These are phyloP conservation scores for Lachancea lanzarotensis DNA, from an alignment of 805 yeast species.

Conservation along the genomic window DNA sequence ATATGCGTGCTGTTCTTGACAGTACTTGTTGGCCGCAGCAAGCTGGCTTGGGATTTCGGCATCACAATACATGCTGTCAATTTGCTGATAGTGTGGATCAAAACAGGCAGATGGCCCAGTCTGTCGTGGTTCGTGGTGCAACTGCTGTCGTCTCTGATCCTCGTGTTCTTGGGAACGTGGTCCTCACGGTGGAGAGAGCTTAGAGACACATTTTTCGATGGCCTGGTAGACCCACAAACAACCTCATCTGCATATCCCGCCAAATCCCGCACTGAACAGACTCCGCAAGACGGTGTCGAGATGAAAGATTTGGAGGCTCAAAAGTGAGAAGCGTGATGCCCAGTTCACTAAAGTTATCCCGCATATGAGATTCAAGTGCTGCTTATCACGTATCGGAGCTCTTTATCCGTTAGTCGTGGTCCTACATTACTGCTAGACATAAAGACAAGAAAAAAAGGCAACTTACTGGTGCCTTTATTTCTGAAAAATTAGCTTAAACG, in stretches of 20 bases:
- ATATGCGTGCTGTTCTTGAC: constrained; percentile 81
- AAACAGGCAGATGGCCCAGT: constrained; percentile 64
- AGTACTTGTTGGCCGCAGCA: constrained; percentile 83
- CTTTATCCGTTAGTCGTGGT: no score
- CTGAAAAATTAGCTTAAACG: no score
- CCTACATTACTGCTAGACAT: no score
- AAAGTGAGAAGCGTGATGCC: constrained; percentile 7
- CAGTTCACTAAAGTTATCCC: no score
- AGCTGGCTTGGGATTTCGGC: constrained; percentile 94
- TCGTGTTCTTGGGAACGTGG: constrained; percentile 82
- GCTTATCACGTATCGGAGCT: no score
- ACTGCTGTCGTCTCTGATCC: constrained; percentile 52
- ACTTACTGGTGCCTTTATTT: no score
- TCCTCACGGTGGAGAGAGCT: constrained; percentile 88
- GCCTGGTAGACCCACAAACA: constrained; percentile 52
- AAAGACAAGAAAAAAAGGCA: no score
- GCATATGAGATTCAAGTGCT: no score
- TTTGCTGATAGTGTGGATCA: constrained; percentile 59
- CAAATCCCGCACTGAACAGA: neutral
- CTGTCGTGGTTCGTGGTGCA: constrained; percentile 85
- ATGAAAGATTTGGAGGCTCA: constrained; percentile 25
- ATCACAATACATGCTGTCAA: constrained; percentile 84
- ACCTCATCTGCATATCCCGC: neutral
- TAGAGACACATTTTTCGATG: constrained; percentile 83
- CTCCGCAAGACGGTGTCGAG: constrained; percentile 9